phyloP scores from a whole-genome alignment of 805 yeast species.

The Sporopachydermia lactativora region DNA sequence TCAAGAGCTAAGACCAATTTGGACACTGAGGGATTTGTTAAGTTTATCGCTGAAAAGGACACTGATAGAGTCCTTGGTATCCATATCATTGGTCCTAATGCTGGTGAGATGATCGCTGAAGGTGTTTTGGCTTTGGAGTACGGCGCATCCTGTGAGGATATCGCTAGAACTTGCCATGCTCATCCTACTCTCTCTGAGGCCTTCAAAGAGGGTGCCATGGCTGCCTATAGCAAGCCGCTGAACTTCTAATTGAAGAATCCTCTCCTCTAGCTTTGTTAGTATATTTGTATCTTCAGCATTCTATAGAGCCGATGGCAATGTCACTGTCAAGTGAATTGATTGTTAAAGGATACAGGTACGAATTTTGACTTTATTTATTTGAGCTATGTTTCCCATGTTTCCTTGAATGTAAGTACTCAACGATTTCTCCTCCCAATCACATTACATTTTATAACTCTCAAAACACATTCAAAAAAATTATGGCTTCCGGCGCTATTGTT shows the following conservation, averaged over 20 bases:
- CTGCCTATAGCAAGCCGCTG: conserved; percentile 83
- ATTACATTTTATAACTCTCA: no score
- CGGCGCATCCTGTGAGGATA: conserved; percentile 97
- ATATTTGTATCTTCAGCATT: no score
- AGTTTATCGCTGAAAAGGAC: conserved; percentile 90
- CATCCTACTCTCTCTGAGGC: conserved; percentile 98
- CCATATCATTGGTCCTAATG: conserved; percentile 95
- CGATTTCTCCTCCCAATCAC: no score
- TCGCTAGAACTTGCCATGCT: conserved; percentile 96
- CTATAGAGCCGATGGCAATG: no score
- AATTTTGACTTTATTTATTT: no score
- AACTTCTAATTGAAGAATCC: conserved; percentile 74
- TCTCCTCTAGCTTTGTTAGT: no score
- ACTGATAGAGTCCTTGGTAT: conserved; percentile 94
- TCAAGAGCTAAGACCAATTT: conserved; percentile 97
- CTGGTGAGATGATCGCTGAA: conserved; percentile 99
- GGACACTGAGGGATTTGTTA: conserved; percentile 96
- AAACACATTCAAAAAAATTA: no score
- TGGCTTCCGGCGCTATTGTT: no score
- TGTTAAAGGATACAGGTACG: no score
- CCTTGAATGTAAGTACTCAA: no score
- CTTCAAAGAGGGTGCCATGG: conserved; percentile 93
- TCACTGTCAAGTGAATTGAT: no score
- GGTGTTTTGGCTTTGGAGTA: conserved; percentile 95
- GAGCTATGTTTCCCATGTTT: no score